Conservation (phyloP, 305 asterid genomes). For the Andrographis paniculata region DNA sequence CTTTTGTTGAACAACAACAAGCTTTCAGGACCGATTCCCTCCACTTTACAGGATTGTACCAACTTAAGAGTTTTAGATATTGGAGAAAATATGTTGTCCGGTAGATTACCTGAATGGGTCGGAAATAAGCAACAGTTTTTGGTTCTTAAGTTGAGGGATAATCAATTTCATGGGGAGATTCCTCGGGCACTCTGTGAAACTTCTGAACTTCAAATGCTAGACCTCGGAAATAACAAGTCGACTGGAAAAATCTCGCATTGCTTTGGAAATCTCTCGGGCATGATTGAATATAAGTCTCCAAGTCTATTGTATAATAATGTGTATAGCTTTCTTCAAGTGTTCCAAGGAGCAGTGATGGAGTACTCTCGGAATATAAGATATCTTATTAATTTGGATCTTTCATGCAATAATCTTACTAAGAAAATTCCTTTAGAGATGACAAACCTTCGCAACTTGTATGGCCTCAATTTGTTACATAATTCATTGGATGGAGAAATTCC, state of each 20-base stretch:
- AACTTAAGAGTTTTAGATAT: not conserved
- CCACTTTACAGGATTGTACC: not conserved
- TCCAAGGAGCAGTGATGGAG: constrained; percentile 1
- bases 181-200: not conserved
- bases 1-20: constrained; percentile 4
- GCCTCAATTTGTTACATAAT: too few relatives aligned
- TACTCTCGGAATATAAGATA: too few relatives aligned
- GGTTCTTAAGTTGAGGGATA: constrained; percentile 2
- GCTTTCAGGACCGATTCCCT: constrained; percentile 3
- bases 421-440: too few relatives aligned
- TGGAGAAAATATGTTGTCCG: constrained; percentile 5
- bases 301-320: not conserved
- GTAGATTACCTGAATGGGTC: constrained; percentile 1
- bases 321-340: not conserved
- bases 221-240: constrained; percentile 1
- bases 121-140: not conserved
- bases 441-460: too few relatives aligned
- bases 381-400: too few relatives aligned
- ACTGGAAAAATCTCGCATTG: constrained; percentile 11
- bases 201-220: not conserved
- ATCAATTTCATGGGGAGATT: constrained; percentile 1
- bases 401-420: too few relatives aligned
- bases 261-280: constrained; percentile 1
- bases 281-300: constrained; percentile 1
- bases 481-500: too few relatives aligned